phyloP scores from a whole-genome alignment of 2,329 filamentous ascomycete species.

The Fusarium metavorans region DNA sequence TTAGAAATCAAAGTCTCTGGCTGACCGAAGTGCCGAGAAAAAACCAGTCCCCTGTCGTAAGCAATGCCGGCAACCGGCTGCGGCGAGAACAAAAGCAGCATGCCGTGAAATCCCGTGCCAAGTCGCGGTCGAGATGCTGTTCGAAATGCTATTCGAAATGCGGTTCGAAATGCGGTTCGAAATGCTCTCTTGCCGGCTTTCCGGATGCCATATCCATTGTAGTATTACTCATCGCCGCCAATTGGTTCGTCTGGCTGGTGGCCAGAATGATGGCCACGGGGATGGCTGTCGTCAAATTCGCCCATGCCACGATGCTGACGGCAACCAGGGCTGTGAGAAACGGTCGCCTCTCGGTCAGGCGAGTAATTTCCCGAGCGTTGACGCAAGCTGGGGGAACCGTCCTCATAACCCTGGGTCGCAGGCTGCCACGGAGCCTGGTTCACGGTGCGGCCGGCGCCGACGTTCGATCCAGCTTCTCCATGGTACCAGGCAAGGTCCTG shows the following conservation, averaged over 20 bases:
- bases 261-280: slow-evolving; percentile 1
- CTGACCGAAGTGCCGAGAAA: neutral
- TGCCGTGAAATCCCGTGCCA: neutral
- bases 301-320: slow-evolving; percentile 1
- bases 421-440: slow-evolving; percentile 23
- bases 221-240: neutral
- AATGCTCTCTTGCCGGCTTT: neutral
- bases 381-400: neutral
- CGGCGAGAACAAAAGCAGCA: neutral
- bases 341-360: neutral
- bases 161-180: too few species aligned
- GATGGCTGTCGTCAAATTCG: neutral
- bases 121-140: neutral
- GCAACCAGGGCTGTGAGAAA: neutral
- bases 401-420: neutral
- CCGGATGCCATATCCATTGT: neutral
- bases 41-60: neutral
- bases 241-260: slow-evolving; percentile 3
- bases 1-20: slow-evolving; percentile 1
- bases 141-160: too few species aligned
- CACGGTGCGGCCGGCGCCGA: slow-evolving; percentile 20
- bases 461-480: slow-evolving; percentile 17
- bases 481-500: slow-evolving; percentile 25
- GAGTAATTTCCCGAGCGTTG: slow-evolving; percentile 5
- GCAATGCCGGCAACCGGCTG: neutral